Evolutionary conservation across 2,329 filamentous ascomycete species (phyloP).

Genomic region (Colletotrichum liriopes): DNA sequence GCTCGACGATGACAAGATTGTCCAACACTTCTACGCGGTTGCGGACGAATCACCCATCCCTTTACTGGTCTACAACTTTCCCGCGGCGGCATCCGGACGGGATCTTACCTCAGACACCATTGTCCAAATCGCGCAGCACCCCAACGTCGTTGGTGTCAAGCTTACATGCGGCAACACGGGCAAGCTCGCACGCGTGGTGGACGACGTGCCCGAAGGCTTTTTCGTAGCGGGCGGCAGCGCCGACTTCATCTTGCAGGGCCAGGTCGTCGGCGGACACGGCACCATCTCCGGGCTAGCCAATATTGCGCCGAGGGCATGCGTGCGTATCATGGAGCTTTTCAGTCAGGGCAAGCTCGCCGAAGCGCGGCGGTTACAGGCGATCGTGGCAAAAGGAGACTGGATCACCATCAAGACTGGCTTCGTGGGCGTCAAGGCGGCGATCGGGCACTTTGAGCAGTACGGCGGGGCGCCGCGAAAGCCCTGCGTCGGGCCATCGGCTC

Average conservation of each 20-base stretch:
- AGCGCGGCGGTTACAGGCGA: conserved; percentile 66
- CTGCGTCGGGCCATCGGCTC: conserved; percentile 53
- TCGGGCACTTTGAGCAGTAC: conserved; percentile 58
- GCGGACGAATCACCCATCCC: conserved; percentile 71
- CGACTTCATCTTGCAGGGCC: conserved; percentile 81
- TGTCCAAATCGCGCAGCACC: conserved; percentile 64
- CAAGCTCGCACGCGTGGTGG: conserved; percentile 74
- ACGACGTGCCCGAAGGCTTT: conserved; percentile 60
- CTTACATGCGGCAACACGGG: conserved; percentile 76
- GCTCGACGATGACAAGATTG: conserved; percentile 70
- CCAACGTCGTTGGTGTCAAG: conserved; percentile 76
- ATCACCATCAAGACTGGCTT: conserved; percentile 64
- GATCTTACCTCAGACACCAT: conserved; percentile 73
- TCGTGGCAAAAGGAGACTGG: conserved; percentile 64
- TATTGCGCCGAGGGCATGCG: conserved; percentile 76
- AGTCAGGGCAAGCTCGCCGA: conserved; percentile 69
- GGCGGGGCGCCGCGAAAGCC: conserved; percentile 58
- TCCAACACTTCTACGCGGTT: conserved; percentile 74
- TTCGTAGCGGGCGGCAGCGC: conserved; percentile 81
- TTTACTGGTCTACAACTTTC: conserved; percentile 76
- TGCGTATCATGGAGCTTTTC: conserved; percentile 73
- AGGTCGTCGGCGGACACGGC: conserved; percentile 79
- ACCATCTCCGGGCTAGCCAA: conserved; percentile 82
- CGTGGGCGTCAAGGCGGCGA: conserved; percentile 63
- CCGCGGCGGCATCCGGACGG: conserved; percentile 69